Base-by-base conservation (phyloP, 495 filamentous ascomycete genomes). In the Xylaria grammica region DNA sequence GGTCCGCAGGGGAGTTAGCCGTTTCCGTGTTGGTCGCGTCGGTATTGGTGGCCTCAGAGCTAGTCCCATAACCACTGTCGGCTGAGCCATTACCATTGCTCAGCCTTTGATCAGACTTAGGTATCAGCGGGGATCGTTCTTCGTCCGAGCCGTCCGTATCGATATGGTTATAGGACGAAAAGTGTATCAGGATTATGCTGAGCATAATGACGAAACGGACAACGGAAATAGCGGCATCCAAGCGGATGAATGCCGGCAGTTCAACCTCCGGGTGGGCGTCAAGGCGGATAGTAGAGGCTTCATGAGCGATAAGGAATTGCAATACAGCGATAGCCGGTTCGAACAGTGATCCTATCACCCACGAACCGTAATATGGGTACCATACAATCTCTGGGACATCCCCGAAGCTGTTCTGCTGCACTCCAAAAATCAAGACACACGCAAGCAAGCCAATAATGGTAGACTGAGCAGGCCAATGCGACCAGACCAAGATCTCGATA, bases 281-380 rank as follows among this genome's bases (percentile, higher is more conserved):
- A 11, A 53, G 46, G 20, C 30, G 53, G 45, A 65, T 44, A 13
- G 32, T 44, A 10, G 59, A 60, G 29, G 60, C 61, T n/a, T 67
- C 60, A 42, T 57, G 32, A 20, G 72, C 67, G 19, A 70, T 67
- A 30, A 77, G 69, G 15, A 78, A 67, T 11, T 74, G 62, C 44
- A 84, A 38, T 20, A 60, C 65, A 36, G 77, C 72, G 29, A 86
- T 69, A 38, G 74, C 69, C 0, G 78, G 68, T 71, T 90, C 87
- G 6, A 82, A 78, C 13, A 79, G 53, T 6, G 87, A 69, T 17
- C 79, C 81, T 24, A 89, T 62, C 24, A 82, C 66, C 78, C 87
- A 86, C 6, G 83, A 80, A 11, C 85, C 86, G 38, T 79, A 82
- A 64, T 84, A 87, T 0, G 86, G 85, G 62, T 89, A 86, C 87